Evolutionary conservation across 306 rosid species (phyloP).

Genomic region (Mimosa bimucronata): DNA sequence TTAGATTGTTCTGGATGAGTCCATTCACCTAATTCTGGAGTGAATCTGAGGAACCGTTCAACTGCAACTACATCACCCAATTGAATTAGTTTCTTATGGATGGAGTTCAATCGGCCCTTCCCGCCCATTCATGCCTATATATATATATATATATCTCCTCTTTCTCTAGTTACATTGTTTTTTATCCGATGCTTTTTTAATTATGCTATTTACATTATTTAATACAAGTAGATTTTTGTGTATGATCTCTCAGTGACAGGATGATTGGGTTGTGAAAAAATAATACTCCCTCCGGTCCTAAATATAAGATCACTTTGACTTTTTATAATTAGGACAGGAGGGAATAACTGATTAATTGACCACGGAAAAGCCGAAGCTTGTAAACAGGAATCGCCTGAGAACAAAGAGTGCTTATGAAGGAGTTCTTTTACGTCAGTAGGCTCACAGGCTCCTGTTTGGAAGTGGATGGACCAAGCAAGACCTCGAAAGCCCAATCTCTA

Average conservation of each 20-base stretch:
- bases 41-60: conserved; percentile 50
- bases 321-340: too few species aligned
- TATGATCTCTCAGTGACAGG: neutral
- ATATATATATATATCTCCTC: too few species aligned
- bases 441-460: neutral
- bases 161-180: neutral
- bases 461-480: neutral
- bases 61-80: conserved; percentile 40
- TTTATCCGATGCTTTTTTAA: too few species aligned
- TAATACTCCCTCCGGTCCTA: too few species aligned
- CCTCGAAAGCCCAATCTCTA: neutral
- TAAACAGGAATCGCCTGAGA: neutral
- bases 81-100: conserved; percentile 20
- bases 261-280: neutral
- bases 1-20: conserved; percentile 1
- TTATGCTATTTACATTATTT: too few species aligned
- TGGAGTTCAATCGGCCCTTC: conserved; percentile 15
- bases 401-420: neutral
- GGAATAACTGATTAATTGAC: neutral
- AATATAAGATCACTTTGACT: too few species aligned
- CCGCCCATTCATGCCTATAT: neutral
- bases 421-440: neutral
- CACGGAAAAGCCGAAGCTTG: neutral
- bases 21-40: conserved; percentile 29
- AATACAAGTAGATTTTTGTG: neutral